Evolutionary conservation across 768 basidiomycete genomes (phyloP).

Genomic region (Nevesoporus exiguus): DNA sequence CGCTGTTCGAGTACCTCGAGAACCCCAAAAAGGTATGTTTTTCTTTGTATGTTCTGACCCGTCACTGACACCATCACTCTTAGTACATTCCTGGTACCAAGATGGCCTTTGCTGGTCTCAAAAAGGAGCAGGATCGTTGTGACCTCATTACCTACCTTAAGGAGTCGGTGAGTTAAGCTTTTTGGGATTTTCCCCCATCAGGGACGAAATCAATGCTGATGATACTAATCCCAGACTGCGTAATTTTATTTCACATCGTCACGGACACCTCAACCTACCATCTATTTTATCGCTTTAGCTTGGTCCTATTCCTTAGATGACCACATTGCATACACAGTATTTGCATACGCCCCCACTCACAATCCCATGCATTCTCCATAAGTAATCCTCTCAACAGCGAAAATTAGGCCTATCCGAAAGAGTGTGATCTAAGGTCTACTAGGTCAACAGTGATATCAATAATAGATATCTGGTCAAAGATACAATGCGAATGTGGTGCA

Average conservation of each 20-base stretch:
- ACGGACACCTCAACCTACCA: constrained; percentile 12
- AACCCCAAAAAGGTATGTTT: constrained; percentile 89
- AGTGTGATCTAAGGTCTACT: background rate
- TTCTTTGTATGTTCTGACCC: no score
- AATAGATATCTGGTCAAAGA: constrained; percentile 9
- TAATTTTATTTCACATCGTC: constrained; percentile 19
- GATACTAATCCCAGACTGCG: constrained; percentile 18
- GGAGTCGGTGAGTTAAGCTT: constrained; percentile 52
- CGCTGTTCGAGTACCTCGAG: constrained; percentile 94
- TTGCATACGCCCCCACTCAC: constrained; percentile 31
- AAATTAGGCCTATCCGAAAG: background rate
- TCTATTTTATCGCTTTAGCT: constrained; percentile 20
- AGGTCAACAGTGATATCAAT: background rate
- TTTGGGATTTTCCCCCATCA: background rate
- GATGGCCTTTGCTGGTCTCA: constrained; percentile 98
- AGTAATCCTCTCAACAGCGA: background rate
- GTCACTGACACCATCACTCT: background rate
- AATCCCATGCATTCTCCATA: constrained; percentile 14
- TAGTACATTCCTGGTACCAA: constrained; percentile 96
- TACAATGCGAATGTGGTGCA: background rate
- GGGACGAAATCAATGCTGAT: background rate
- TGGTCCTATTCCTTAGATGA: constrained; percentile 38
- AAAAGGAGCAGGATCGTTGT: constrained; percentile 97
- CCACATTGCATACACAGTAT: constrained; percentile 21
- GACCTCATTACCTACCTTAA: constrained; percentile 88